These are phyloP conservation scores for Oryza meyeriana DNA, from an alignment of 176 grass and related monocot genomes.

Conservation along the genomic window DNA sequence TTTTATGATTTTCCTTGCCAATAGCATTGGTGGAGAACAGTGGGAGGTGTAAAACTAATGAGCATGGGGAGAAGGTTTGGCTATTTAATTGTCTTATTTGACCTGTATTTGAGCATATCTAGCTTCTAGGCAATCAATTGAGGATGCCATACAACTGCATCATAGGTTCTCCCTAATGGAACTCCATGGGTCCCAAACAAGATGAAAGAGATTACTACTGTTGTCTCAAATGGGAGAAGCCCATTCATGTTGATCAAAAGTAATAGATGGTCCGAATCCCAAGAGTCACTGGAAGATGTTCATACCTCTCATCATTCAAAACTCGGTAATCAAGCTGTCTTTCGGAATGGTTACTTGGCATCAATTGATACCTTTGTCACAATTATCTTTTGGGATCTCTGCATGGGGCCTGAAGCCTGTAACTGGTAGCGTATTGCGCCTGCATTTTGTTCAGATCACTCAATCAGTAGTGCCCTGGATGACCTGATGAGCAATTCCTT, in stretches of 20 bases:
- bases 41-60: conserved; percentile 91
- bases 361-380: too few species aligned
- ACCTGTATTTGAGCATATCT: conserved; percentile 4
- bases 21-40: conserved; percentile 88
- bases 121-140: conserved; percentile 1
- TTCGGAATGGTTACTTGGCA: too few species aligned
- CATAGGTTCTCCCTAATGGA: conserved; percentile 82
- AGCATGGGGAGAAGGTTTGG: conserved; percentile 79
- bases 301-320: conserved; percentile 87
- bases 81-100: conserved; percentile 15
- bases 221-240: conserved; percentile 76
- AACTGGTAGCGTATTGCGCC: too few species aligned
- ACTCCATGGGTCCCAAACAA: conserved; percentile 83
- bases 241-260: conserved; percentile 84
- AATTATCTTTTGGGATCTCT: too few species aligned
- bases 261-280: conserved; percentile 86
- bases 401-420: too few species aligned
- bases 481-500: too few species aligned
- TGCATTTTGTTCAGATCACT: too few species aligned
- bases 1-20: conserved; percentile 66
- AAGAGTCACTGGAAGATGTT: conserved; percentile 83
- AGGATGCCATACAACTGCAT: conserved; percentile 16
- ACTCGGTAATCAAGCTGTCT: too few species aligned
- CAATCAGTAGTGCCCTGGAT: too few species aligned
- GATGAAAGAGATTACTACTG: conserved; percentile 75